Conservation (phyloP, 805 yeast genomes). For the Peterozyma xylosa region DNA sequence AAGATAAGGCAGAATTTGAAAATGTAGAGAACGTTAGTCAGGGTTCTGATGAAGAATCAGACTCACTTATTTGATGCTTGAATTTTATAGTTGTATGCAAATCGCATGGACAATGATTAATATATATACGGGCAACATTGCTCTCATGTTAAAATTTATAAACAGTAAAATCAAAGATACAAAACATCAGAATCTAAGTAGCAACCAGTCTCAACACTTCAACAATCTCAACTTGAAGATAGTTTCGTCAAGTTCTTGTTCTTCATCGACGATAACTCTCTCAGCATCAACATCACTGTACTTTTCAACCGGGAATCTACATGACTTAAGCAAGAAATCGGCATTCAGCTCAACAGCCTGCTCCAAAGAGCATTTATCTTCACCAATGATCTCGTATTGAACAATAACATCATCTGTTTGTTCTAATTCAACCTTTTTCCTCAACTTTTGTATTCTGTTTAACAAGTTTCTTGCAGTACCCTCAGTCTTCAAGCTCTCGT, state of each 20-base stretch:
- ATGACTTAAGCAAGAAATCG: slow-evolving; percentile 67
- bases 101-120: too few relatives aligned
- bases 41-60: too few relatives aligned
- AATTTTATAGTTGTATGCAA: too few relatives aligned
- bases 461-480: slow-evolving; percentile 95
- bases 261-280: slow-evolving; percentile 76
- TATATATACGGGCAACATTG: too few relatives aligned
- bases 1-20: too few relatives aligned
- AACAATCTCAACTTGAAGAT: slow-evolving; percentile 71
- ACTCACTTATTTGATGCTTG: too few relatives aligned
- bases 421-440: slow-evolving; percentile 92
- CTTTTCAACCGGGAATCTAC: slow-evolving; percentile 54
- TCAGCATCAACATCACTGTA: slow-evolving; percentile 32
- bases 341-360: slow-evolving; percentile 55
- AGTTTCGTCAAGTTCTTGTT: slow-evolving; percentile 76
- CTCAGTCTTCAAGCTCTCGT: slow-evolving; percentile 85
- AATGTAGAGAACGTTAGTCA: too few relatives aligned
- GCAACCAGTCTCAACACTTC: slow-evolving; percentile 14
- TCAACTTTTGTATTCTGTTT: slow-evolving; percentile 94
- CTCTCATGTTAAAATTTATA: too few relatives aligned
- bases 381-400: slow-evolving; percentile 61
- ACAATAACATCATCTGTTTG: slow-evolving; percentile 93
- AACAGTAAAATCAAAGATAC: too few relatives aligned
- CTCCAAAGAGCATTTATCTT: slow-evolving; percentile 60
- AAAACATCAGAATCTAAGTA: too few relatives aligned